phyloP scores from a whole-genome alignment of 805 yeast genomes.

The Teunomyces cretensis region DNA sequence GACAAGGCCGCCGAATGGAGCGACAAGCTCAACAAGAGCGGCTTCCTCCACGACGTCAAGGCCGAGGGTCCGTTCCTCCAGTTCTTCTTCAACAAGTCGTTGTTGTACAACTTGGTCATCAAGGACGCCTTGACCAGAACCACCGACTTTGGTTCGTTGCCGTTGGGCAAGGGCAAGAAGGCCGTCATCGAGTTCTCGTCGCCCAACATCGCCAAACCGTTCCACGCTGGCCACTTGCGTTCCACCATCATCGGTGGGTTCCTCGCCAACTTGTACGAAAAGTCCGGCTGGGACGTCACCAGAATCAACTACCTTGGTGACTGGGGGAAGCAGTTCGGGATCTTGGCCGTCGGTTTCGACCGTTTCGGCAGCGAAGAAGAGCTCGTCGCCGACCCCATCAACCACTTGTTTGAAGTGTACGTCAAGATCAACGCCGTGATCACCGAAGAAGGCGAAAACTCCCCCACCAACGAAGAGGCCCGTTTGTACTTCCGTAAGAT shows the following conservation, averaged over 20 bases:
- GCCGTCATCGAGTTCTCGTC: constrained; percentile 89
- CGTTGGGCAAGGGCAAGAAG: constrained; percentile 66
- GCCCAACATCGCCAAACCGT: constrained; percentile 98
- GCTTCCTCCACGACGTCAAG: constrained; percentile 64
- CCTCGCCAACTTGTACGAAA: constrained; percentile 84
- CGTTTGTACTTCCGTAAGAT: constrained; percentile 82
- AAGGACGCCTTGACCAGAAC: constrained; percentile 65
- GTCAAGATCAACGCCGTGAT: constrained; percentile 83
- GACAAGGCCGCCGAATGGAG: constrained; percentile 78
- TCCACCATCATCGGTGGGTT: constrained; percentile 98
- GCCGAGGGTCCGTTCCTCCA: constrained; percentile 92
- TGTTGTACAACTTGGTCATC: constrained; percentile 66
- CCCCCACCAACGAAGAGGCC: constrained; percentile 73
- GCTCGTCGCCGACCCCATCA: constrained; percentile 77
- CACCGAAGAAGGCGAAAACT: constrained; percentile 57
- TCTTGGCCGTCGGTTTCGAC: constrained; percentile 88
- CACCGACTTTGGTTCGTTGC: constrained; percentile 68
- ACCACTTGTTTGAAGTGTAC: constrained; percentile 92
- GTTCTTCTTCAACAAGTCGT: constrained; percentile 71
- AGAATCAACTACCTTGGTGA: constrained; percentile 96
- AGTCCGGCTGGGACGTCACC: constrained; percentile 86
- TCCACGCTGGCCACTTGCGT: constrained; percentile 99
- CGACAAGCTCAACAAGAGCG: constrained; percentile 68
- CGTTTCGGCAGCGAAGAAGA: constrained; percentile 79
- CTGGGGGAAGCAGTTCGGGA: constrained; percentile 99